Percentiles rank a stretch among this genome's conserved stretches.
phyloP scores from a whole-genome alignment of 306 rosid genomes.

The Cicer chorassanicum region DNA sequence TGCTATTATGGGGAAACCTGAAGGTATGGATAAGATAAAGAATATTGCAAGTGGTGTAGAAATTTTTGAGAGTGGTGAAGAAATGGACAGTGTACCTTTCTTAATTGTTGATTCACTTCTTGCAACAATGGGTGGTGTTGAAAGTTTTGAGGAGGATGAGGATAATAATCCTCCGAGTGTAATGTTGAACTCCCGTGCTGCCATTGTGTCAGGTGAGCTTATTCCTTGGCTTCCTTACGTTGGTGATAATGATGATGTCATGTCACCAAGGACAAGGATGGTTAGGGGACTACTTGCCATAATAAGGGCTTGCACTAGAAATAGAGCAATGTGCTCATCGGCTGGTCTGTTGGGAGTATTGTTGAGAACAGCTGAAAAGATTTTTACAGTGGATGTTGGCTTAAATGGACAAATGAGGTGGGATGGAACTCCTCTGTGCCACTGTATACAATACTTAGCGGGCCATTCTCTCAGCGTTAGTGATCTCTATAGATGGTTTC shows the following conservation, averaged over 20 bases:
- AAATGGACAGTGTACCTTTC: constrained; percentile 72
- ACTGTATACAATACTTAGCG: constrained; percentile 89
- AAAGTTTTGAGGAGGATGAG: constrained; percentile 95
- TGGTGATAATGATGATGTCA: constrained; percentile 67
- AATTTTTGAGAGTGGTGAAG: constrained; percentile 74
- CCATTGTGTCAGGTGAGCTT: constrained; percentile 90
- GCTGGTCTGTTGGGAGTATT: constrained; percentile 92
- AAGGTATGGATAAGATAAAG: constrained; percentile 84
- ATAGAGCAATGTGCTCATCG: constrained; percentile 95
- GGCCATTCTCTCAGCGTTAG: constrained; percentile 82
- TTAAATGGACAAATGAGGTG: constrained; percentile 69
- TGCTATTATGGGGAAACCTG: constrained; percentile 98
- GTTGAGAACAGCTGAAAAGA: constrained; percentile 79
- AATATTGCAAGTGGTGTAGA: constrained; percentile 84
- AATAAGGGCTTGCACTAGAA: constrained; percentile 95
- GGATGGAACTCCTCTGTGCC: constrained; percentile 94
- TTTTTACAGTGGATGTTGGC: constrained; percentile 70
- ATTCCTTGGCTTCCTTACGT: constrained; percentile 93
- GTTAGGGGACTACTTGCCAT: constrained; percentile 92
- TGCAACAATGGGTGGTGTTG: constrained; percentile 99
- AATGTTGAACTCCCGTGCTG: constrained; percentile 98
- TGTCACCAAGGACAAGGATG: constrained; percentile 98
- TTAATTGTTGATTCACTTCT: constrained; percentile 93
- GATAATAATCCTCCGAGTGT: constrained; percentile 96
- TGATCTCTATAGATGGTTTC: constrained; percentile 86